These are phyloP conservation scores for Paraconiothyrium brasiliense DNA, from an alignment of 2,329 filamentous ascomycete species.

Conservation along the genomic window DNA sequence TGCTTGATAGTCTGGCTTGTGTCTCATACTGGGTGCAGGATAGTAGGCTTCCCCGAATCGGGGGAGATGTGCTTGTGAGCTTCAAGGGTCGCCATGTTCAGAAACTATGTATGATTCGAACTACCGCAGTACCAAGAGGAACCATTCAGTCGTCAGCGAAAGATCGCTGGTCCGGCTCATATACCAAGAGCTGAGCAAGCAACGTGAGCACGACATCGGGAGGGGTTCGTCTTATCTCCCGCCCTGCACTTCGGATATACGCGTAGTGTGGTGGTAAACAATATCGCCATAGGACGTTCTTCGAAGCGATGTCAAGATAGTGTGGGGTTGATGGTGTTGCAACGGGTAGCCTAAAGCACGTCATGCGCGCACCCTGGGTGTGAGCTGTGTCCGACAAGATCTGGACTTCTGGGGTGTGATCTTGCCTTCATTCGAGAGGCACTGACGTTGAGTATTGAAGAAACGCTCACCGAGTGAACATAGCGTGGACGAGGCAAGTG, in stretches of 20 bases:
- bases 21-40: slow-evolving; percentile 51
- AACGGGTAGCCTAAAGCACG: slow-evolving; percentile 1
- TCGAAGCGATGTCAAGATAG: slow-evolving; percentile 7
- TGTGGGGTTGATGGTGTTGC: slow-evolving; percentile 8
- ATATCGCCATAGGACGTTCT: not conserved
- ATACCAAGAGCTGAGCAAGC: not conserved
- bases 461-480: no score
- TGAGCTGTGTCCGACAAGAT: not conserved
- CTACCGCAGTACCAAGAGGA: not conserved
- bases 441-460: no score
- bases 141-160: not conserved
- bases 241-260: not conserved
- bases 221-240: not conserved
- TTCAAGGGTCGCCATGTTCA: slow-evolving; percentile 45
- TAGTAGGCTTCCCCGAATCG: slow-evolving; percentile 59
- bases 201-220: slow-evolving; percentile 2
- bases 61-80: slow-evolving; percentile 59
- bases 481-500: not conserved
- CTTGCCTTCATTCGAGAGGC: not conserved
- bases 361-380: not conserved
- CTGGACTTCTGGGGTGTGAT: not conserved
- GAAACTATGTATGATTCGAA: not conserved
- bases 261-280: not conserved
- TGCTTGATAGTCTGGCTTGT: not conserved
- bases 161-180: not conserved